phyloP scores from a whole-genome alignment of 441 rosid genomes.

The Mallotus repandus region DNA sequence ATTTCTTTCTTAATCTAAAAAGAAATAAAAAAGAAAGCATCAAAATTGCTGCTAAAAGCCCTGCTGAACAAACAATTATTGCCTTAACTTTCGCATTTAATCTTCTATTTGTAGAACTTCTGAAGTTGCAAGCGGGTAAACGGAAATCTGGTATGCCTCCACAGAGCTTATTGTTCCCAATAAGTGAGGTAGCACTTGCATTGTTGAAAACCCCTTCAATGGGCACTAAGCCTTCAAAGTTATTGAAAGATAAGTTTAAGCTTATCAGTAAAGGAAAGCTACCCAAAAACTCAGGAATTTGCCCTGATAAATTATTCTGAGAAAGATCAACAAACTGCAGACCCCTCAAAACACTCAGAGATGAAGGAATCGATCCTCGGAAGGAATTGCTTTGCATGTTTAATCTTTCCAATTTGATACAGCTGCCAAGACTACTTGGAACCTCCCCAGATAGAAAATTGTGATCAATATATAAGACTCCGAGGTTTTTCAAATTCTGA shows the following conservation, averaged over 20 bases:
- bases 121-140: slow-evolving; percentile 6
- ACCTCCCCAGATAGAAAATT: slow-evolving; percentile 28
- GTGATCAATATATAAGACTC: not conserved
- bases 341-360: slow-evolving; percentile 27
- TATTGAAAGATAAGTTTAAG: slow-evolving; percentile 17
- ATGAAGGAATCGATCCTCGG: slow-evolving; percentile 28
- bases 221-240: slow-evolving; percentile 17
- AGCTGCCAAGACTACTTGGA: slow-evolving; percentile 24
- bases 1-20: not conserved
- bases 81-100: not conserved
- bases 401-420: slow-evolving; percentile 18
- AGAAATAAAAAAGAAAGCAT: not conserved
- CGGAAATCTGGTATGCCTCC: slow-evolving; percentile 21
- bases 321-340: slow-evolving; percentile 28
- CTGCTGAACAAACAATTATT: not conserved
- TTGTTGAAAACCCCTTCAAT: slow-evolving; percentile 12
- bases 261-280: not conserved
- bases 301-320: slow-evolving; percentile 17
- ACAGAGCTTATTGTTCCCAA: slow-evolving; percentile 22
- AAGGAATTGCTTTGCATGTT: slow-evolving; percentile 24
- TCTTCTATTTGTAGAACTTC: not conserved
- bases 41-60: not conserved
- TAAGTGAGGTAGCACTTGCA: not conserved
- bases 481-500: slow-evolving; percentile 13
- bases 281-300: slow-evolving; percentile 19